Base-by-base conservation (phyloP, 1,284 basidiomycete genomes). In the Hypsizygus ulmarius region DNA sequence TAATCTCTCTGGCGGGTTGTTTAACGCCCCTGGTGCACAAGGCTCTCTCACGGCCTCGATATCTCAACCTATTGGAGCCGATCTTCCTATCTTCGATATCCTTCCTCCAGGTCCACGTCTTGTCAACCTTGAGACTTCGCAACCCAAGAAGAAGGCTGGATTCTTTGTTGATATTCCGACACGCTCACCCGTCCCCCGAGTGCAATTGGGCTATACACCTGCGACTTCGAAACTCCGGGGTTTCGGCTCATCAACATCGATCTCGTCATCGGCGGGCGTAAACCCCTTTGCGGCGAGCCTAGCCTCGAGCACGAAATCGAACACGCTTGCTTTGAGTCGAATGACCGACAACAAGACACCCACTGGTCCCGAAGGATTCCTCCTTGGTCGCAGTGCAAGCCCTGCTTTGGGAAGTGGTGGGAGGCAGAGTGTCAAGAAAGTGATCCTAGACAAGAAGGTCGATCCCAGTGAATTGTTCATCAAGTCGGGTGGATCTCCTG, bases 341-440 rank as follows among this genome's bases (percentile, higher is more conserved):
- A 63, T 66, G 4, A 57, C 61, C 16, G 75, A 75, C 49, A 62
- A 63, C 39, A 72, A 69, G 21, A 25, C 21, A 58, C 68, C 67
- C 10, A 33, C 46, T 9, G 28, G 45, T 27, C 64, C 73, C 15
- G 62, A 75, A 27, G 72, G 72, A 3, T 70, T 81, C 9, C 74
- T 82, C 54, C 53, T 81, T 21, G 75, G 74, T 18, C 76, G 78
- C 28, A 86, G 70, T 59, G 79, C 83, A 19, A 90, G 88, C 72
- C 68, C 93, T 62, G 72, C 84, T 59, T 63, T 88, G 40, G 75
- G 87, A 57, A 83, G 80, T 50, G 82, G 83, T n/a, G 69, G 71
- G 16, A 79, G 88, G 33, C 82, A 87, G 49, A 97, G 91, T 64
- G 92, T 97, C 53, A 99, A 98, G 77, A 96, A 97, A 66, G 81